Evolutionary conservation across 148 eudicot species (phyloP), one percentile per base, ranked within the genome.

Genomic region (Fagopyrum esculentum): DNA sequence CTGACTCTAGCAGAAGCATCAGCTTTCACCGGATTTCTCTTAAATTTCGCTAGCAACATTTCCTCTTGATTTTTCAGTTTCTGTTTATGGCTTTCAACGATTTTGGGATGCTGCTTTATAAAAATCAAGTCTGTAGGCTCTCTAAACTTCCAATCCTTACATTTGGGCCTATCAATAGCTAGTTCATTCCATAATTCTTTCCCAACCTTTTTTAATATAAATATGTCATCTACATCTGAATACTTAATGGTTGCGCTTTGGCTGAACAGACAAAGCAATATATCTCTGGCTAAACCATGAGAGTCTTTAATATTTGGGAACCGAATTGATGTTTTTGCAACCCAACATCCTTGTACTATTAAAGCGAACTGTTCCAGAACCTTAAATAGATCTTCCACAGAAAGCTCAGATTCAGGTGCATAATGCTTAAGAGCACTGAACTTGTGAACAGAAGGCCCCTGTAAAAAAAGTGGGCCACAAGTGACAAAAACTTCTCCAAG

Each of bases 281-380:
- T 83, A 78, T 95, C 89, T 79, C 97, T 86, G 13, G 80, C 83
- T 57, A 82, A 47, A 22, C 4, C 26, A 15, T 82, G 83, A 76
- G 8, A 1, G 45, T 81, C 84, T 0, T 5, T 19, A 50, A 76
- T 66, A 66, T 71, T 77, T 69, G 78, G 80, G 78, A 68, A 44
- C 64, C 86, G 79, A 66, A 86, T 66, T 2, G 59, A 2, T 68
- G 86, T 83, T 82, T 85, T 95, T 44, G 86, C 83, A 74, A 92
- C 91, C 98, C 98, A 95, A 8, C 84, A 80, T 47, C 98, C 98
- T 82, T 95, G 98, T 63, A 95, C 87, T 82, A 95, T 83, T 69
- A 46, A 61, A 81, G 91, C 93, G 77, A 71, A 69, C 73, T 83
- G 76, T 81, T 82, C 82, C 73, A 95, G 82, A 47, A 82, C 80